These are phyloP conservation scores for Yamadazyma sp. DNA, from an alignment of 1,139 yeast species.

Conservation along the genomic window DNA sequence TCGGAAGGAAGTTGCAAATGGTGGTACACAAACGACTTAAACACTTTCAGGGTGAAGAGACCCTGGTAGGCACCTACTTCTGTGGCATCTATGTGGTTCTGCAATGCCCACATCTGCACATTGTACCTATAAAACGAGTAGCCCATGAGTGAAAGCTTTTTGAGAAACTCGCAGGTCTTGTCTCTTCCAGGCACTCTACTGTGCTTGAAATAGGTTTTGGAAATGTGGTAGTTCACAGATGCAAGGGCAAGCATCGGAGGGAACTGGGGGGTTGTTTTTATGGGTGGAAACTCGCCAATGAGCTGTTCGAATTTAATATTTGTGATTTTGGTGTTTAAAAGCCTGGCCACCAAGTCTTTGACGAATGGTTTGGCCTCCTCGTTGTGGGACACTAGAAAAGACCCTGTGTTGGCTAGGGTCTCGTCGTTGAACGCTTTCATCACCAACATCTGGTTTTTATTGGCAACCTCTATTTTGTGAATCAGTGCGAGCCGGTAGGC, in stretches of 20 bases:
- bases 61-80: neutral
- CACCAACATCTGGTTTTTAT: constrained; percentile 3
- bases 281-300: neutral
- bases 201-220: constrained; percentile 3
- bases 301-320: neutral
- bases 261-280: neutral
- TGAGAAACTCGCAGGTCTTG: constrained; percentile 2
- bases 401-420: neutral
- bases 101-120: neutral
- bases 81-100: neutral
- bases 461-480: neutral
- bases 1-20: constrained; percentile 1
- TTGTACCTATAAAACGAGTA: constrained; percentile 8
- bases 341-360: neutral
- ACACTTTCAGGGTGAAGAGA: constrained; percentile 8
- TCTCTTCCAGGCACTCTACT: neutral
- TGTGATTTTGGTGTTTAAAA: neutral
- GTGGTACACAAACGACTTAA: constrained; percentile 9
- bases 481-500: constrained; percentile 1
- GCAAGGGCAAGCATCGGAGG: neutral
- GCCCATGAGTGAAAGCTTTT: constrained; percentile 8
- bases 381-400: neutral
- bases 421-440: constrained; percentile 1
- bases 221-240: constrained; percentile 6
- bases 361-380: neutral